Base-by-base conservation (phyloP, 441 rosid genomes). In the Populus trichocarpa region DNA sequence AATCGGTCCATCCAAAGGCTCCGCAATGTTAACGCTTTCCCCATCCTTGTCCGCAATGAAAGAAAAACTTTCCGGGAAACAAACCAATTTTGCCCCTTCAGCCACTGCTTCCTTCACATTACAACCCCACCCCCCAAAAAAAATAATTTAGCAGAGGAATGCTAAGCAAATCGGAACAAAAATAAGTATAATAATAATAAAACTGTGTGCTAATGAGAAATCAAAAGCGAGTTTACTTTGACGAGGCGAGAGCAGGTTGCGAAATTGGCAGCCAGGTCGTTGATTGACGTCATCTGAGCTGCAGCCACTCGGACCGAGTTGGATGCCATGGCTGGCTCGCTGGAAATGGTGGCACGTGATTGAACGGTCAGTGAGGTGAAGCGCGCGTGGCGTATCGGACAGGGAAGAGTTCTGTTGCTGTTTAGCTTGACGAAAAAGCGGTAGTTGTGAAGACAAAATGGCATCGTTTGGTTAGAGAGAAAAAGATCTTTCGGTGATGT, bases 281-380 rank as follows among this genome's bases (percentile, higher is more conserved):
- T 91, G 84, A 91, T 72, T 25, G 99, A 94, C 46, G 99, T 94
- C 98, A 96, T 96, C 89, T 94, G 99, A 77, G 88, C 96, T 26
- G 96, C 97, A 72, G 98, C 99, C 61, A 96, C 92, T 65, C 97
- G 92, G 84, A 90, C 91, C 0, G 89, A 83, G 75, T 83, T 85
- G 72, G 85, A 70, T 12, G 94, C 85, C 88, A 90, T 88, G 79
- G 69, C 81, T 65, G 91, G 81, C 67, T 72, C 76, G 46, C 79
- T 61, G 82, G 85, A 25, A 68, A 78, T 32, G 82, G 81, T 13
- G 83, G 85, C 83, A 64, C 79, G 79, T 76, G 82, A 77, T 77
- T 65, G 36, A 2, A 84, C 74, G 67, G 78, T 63, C 63, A 77
- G 13, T 18, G 79, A n/a, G 53, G 28, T 63, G 22, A 64, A 25